Conservation (phyloP, 164 flowering plant genomes). For the Brasenia schreberi region DNA sequence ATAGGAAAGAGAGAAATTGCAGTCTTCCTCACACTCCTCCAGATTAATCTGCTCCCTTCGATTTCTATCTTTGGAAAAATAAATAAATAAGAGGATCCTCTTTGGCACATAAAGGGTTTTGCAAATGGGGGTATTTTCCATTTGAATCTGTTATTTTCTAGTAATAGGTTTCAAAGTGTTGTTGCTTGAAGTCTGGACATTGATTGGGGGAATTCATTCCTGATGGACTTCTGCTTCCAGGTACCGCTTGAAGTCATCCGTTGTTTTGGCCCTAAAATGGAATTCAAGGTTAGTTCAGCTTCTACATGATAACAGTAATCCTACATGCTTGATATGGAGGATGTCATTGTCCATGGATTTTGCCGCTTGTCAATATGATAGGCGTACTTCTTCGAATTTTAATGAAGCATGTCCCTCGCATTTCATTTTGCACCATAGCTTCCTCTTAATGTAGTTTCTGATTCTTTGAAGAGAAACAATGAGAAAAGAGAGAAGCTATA, state of each 20-base stretch:
- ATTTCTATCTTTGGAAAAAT: too few relatives aligned
- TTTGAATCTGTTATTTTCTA: too few relatives aligned
- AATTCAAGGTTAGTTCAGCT: constrained; percentile 10
- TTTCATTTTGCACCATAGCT: background rate
- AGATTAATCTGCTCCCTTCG: too few relatives aligned
- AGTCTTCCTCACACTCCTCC: too few relatives aligned
- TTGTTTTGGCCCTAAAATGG: constrained; percentile 36
- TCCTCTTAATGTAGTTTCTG: background rate
- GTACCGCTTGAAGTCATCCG: constrained; percentile 48
- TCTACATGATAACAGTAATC: background rate
- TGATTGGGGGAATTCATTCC: too few relatives aligned
- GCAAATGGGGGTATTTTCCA: too few relatives aligned
- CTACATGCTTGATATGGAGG: background rate
- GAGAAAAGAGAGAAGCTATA: too few relatives aligned
- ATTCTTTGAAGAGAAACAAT: background rate
- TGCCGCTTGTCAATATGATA: background rate
- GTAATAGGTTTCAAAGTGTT: too few relatives aligned
- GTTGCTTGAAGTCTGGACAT: too few relatives aligned
- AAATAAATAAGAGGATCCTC: too few relatives aligned
- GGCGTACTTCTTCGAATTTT: background rate
- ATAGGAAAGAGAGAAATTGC: too few relatives aligned
- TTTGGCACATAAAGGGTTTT: too few relatives aligned
- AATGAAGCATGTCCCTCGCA: background rate
- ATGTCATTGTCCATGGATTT: background rate
- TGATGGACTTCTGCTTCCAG: constrained; percentile 17